phyloP scores from a whole-genome alignment of 2,329 filamentous ascomycete genomes.

The Cytospora leucostoma region DNA sequence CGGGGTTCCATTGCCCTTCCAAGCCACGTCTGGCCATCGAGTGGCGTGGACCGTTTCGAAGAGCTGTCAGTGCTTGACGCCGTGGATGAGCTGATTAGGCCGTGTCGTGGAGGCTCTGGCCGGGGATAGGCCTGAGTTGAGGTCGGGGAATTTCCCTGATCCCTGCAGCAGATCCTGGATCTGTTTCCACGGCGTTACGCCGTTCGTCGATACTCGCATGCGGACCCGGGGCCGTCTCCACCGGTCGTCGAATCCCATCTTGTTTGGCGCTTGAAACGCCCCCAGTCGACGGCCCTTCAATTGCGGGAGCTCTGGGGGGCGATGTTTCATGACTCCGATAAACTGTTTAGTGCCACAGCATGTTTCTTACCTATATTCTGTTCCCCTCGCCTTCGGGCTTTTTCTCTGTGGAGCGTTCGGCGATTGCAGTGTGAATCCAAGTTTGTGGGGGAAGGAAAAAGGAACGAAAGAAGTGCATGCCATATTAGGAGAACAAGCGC shows the following conservation, averaged over 20 bases:
- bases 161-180: constrained; percentile 20
- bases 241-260: constrained; percentile 17
- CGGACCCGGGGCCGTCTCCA: constrained; percentile 13
- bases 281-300: constrained; percentile 21
- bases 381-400: neutral
- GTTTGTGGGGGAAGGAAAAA: neutral
- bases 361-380: neutral
- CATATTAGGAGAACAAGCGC: neutral
- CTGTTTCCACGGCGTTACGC: constrained; percentile 20
- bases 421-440: neutral
- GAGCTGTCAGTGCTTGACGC: constrained; percentile 20
- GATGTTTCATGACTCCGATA: constrained; percentile 21
- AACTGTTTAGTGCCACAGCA: neutral
- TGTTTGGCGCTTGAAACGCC: constrained; percentile 20
- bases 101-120: constrained; percentile 11
- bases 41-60: constrained; percentile 25
- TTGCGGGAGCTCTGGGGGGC: constrained; percentile 19
- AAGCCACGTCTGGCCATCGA: constrained; percentile 4
- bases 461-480: neutral
- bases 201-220: constrained; percentile 6
- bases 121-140: neutral
- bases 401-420: neutral
- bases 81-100: constrained; percentile 23
- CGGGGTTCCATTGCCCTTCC: constrained; percentile 8
- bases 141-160: constrained; percentile 6